Conservation (phyloP, 768 basidiomycete genomes). For the Mrakia blollopis region DNA sequence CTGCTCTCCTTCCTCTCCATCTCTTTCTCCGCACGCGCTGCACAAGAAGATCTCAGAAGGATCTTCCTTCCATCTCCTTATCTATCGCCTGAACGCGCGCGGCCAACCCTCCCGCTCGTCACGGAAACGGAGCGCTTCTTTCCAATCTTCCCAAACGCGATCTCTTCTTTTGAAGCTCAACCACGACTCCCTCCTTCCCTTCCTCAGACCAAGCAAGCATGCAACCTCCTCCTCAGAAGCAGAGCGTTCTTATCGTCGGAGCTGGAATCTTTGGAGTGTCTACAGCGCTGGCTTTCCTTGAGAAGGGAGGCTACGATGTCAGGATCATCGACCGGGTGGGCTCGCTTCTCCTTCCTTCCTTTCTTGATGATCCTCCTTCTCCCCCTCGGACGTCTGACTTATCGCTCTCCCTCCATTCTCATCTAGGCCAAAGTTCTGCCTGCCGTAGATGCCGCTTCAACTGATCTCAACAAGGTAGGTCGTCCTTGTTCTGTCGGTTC, state of each 20-base stretch:
- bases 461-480: constrained; percentile 40
- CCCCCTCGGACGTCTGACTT: background rate
- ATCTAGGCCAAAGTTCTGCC: constrained; percentile 59
- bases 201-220: background rate
- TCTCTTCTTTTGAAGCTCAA: background rate
- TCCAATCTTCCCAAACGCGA: background rate
- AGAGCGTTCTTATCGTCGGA: constrained; percentile 22
- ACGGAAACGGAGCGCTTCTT: background rate
- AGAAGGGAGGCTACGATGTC: constrained; percentile 59
- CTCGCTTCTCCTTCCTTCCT: background rate
- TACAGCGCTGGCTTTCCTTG: constrained; percentile 71
- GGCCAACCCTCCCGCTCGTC: too few species aligned
- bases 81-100: too few species aligned
- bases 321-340: constrained; percentile 60
- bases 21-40: too few species aligned
- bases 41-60: too few species aligned
- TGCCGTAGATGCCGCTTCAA: constrained; percentile 73
- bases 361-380: background rate
- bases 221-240: background rate
- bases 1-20: too few species aligned
- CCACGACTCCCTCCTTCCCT: background rate
- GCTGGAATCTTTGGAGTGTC: constrained; percentile 70
- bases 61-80: too few species aligned
- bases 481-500: background rate
- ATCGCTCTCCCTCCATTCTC: background rate